Evolutionary conservation across 2,329 filamentous ascomycete genomes (phyloP), one percentile per base, ranked within the genome.

Genomic region (Fusarium algeriense): DNA sequence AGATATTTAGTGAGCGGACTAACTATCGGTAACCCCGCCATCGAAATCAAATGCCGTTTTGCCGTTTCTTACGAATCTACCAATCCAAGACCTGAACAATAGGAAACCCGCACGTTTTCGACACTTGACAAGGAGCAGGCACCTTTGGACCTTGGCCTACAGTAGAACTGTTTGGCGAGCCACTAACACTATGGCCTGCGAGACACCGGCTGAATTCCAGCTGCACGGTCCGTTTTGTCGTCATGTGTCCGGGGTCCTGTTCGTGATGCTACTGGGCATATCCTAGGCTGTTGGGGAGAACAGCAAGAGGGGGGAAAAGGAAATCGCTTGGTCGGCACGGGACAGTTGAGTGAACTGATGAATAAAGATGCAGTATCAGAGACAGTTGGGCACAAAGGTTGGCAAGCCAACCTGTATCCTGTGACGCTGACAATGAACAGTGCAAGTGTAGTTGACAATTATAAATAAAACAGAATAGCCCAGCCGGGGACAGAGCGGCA

Each of bases 151-250:
- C 59, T 53, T 53, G 55, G 45, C 45, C 45, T 58, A 23, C 55
- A 52, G n/a, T 38, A 38, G 45, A 58, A 46, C 52, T 52, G 23
- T 63, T 67, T 70, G 61, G 52, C 63, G 45, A 55, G 63, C 70
- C 73, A 74, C 71, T 75, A 64, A 57, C 56, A 62, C 60, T 53
- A 28, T 50, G 46, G 60, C 54, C 71, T 74, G 64, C 61, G 71
- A 75, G 73, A 74, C 73, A 75, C 46, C 35, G 40, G 40, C 61
- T 54, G 38, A 54, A 67, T 48, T 43, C 63, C 46, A 44, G 58
- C 67, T 70, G 71, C 71, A 73, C 67, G 67, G 60, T 61, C 44
- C 64, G 62, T 61, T 54, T 64, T 72, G 60, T 73, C 70, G 68
- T 76, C 74, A 76, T 72, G 72, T 62, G 71, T 62, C 49, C 28